These are phyloP conservation scores for Mycena indigotica DNA, from an alignment of 768 basidiomycete species.

Conservation along the genomic window DNA sequence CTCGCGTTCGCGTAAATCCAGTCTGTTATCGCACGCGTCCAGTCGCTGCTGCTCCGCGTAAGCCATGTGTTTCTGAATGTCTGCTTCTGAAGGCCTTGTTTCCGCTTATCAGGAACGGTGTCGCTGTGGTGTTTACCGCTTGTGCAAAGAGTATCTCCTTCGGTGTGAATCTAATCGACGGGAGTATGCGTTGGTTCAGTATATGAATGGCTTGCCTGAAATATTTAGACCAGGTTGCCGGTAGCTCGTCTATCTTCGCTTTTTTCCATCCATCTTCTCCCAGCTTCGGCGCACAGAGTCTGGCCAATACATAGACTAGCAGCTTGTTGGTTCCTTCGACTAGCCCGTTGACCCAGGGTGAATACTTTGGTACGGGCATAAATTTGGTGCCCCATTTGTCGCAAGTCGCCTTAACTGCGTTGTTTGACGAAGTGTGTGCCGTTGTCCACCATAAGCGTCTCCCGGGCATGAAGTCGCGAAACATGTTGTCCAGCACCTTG, in stretches of 20 bases:
- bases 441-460: conserved; percentile 32
- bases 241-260: conserved; percentile 12
- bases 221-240: conserved; percentile 27
- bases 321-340: conserved; percentile 30
- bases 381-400: background rate
- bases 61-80: background rate
- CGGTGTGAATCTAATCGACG: background rate
- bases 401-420: conserved; percentile 24
- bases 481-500: conserved; percentile 4
- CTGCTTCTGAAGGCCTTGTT: background rate
- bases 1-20: background rate
- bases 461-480: conserved; percentile 12
- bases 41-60: background rate
- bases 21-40: background rate
- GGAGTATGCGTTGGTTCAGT: background rate
- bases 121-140: background rate
- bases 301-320: conserved; percentile 20
- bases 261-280: conserved; percentile 14
- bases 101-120: background rate
- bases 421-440: conserved; percentile 31
- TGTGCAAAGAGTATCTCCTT: background rate
- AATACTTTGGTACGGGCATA: conserved; percentile 27
- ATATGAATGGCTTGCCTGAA: conserved; percentile 20
- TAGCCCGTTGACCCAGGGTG: conserved; percentile 28
- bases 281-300: conserved; percentile 25